These are phyloP conservation scores for Verticillium albo-atrum DNA, from an alignment of 2,329 filamentous ascomycete genomes.

Conservation along the genomic window DNA sequence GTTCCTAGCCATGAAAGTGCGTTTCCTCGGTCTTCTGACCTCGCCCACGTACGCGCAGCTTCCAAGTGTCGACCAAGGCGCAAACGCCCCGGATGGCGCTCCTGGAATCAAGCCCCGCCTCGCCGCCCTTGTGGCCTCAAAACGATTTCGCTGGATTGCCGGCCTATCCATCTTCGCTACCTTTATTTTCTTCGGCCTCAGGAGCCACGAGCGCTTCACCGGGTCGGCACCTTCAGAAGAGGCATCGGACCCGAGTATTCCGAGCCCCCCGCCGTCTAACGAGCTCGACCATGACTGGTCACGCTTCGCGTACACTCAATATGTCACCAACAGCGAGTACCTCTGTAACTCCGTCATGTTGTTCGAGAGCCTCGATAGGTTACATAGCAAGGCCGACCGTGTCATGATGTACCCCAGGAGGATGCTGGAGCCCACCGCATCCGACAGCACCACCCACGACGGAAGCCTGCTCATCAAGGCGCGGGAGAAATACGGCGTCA, in stretches of 20 bases:
- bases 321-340: slow-evolving; percentile 41
- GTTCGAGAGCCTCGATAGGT: slow-evolving; percentile 36
- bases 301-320: slow-evolving; percentile 42
- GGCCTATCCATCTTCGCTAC: background rate
- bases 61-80: background rate
- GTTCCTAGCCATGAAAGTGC: background rate
- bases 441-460: slow-evolving; percentile 20
- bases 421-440: slow-evolving; percentile 27
- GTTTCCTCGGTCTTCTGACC: background rate
- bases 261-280: background rate
- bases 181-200: background rate
- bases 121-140: background rate
- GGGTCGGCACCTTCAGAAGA: background rate
- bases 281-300: slow-evolving; percentile 29
- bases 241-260: background rate
- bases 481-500: slow-evolving; percentile 39
- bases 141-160: background rate
- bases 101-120: background rate
- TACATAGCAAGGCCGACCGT: slow-evolving; percentile 37
- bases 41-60: background rate
- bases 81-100: background rate
- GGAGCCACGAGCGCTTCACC: background rate
- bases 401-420: slow-evolving; percentile 40
- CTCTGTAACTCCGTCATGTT: slow-evolving; percentile 48
- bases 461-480: slow-evolving; percentile 34